Evolutionary conservation across 1,284 basidiomycete genomes (phyloP), one percentile per base, ranked within the genome.

Genomic region (Microbotryum intermedium): DNA sequence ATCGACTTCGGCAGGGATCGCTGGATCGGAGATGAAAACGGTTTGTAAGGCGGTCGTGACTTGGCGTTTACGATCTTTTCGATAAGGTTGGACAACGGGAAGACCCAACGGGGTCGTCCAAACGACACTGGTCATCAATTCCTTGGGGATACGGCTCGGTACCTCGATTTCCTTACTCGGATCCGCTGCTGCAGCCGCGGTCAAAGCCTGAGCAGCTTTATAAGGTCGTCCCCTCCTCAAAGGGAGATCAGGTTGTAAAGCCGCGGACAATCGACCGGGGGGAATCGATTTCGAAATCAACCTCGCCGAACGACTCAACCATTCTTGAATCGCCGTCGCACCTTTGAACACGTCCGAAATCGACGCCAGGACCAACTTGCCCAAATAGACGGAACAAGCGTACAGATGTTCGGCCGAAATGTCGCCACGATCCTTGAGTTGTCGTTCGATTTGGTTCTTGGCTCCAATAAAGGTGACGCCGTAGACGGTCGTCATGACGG

Each of bases 401-500:
- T 87, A 97, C 57, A 84, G 80, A 28, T 84, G 79, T 68, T 92
- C 88, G 30, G 81, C 75, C 0, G 83, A 80, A 43, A 97, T 80
- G 65, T 88, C 88, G 42, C 83, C 83, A 54, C 86, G 80, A 56
- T 88, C 88, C 65, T 81, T 82, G 45, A 98, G 78, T 77, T 97
- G 93, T 71, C 79, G 87, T 76, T 90, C 87, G 60, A 97, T 95
- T 77, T 98, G 95, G 30, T 92, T 90, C 59, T 92, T 84, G 28
- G 94, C 95, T 42, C 94, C 95, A 58, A 97, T 79, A 74, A 87
- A 95, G 0, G 94, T 99, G 25, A 98, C 94, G 48, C 93, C 94
- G 74, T 99, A 98, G 43, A 99, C 95, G 11, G 95, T 98, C 0
- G 95, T 99, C 95, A 99, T 99, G 69, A 97, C 90, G 21, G 94